Conservation (phyloP, 805 yeast genomes). For the Candida pini region DNA sequence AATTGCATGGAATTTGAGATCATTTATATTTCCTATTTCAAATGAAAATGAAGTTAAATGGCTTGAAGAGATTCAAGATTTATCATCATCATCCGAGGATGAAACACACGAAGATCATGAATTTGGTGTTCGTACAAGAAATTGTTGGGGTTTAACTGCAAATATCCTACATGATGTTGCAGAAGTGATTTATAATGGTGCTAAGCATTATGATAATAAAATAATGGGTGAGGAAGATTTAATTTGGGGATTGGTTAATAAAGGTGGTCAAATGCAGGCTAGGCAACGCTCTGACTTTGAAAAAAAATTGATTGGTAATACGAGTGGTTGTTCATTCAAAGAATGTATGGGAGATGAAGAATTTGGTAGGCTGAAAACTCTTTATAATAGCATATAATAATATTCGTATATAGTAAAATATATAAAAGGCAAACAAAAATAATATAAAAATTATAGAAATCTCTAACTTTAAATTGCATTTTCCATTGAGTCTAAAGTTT, state of each 20-base stretch:
- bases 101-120: slow-evolving; percentile 30
- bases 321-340: slow-evolving; percentile 36
- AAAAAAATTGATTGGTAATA: slow-evolving; percentile 40
- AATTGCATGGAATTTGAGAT: slow-evolving; percentile 58
- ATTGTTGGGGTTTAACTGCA: slow-evolving; percentile 82
- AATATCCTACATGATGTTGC: slow-evolving; percentile 72
- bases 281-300: slow-evolving; percentile 50
- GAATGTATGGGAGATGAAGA: slow-evolving; percentile 41
- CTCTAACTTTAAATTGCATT: neutral
- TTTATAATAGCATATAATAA: slow-evolving; percentile 30
- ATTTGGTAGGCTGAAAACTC: slow-evolving; percentile 33
- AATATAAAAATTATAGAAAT: neutral
- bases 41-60: slow-evolving; percentile 55
- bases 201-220: slow-evolving; percentile 19
- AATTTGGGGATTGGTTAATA: slow-evolving; percentile 46
- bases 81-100: slow-evolving; percentile 52
- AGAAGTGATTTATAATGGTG: slow-evolving; percentile 42
- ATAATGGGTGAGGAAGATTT: slow-evolving; percentile 61
- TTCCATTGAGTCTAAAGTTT: neutral
- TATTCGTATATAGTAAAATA: neutral
- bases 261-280: slow-evolving; percentile 46
- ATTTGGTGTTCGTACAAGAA: slow-evolving; percentile 46
- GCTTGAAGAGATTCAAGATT: slow-evolving; percentile 55
- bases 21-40: slow-evolving; percentile 52
- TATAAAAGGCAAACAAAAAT: neutral